A percentile compares a stretch with the other conserved stretches of the same genome.
Evolutionary conservation across 148 eudicot genomes (phyloP).

Genomic region (Rhododendron mucronatum): DNA sequence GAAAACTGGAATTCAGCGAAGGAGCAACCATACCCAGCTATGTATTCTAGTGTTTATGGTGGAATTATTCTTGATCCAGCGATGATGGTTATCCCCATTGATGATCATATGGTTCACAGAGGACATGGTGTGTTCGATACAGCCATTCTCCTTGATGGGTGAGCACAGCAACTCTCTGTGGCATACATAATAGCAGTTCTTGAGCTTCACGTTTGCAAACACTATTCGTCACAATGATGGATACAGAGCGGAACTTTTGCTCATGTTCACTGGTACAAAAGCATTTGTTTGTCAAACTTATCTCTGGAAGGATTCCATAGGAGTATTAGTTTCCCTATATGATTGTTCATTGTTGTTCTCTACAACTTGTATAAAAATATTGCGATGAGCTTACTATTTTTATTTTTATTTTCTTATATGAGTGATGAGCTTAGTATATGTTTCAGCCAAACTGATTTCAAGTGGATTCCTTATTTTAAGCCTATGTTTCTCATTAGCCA

Average conservation of each 20-base stretch:
- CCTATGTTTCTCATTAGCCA: neutral
- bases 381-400: neutral
- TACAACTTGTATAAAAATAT: neutral
- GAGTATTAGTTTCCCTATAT: neutral
- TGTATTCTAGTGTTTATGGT: constrained; percentile 72
- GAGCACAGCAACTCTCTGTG: constrained; percentile 6
- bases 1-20: constrained; percentile 44
- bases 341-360: neutral
- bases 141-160: constrained; percentile 63
- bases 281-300: neutral
- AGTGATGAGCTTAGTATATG: neutral
- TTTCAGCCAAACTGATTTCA: neutral
- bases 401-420: neutral
- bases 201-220: neutral
- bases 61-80: constrained; percentile 75
- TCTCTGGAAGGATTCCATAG: neutral
- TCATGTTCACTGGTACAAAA: neutral
- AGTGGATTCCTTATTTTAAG: neutral
- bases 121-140: constrained; percentile 86
- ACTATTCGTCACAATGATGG: neutral
- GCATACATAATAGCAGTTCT: neutral
- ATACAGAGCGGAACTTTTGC: neutral
- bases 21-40: constrained; percentile 60
- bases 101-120: constrained; percentile 90
- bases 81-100: constrained; percentile 72